Evolutionary conservation across 768 basidiomycete genomes (phyloP), one percentile per base, ranked within the genome.

Genomic region (Boletus sp.): DNA sequence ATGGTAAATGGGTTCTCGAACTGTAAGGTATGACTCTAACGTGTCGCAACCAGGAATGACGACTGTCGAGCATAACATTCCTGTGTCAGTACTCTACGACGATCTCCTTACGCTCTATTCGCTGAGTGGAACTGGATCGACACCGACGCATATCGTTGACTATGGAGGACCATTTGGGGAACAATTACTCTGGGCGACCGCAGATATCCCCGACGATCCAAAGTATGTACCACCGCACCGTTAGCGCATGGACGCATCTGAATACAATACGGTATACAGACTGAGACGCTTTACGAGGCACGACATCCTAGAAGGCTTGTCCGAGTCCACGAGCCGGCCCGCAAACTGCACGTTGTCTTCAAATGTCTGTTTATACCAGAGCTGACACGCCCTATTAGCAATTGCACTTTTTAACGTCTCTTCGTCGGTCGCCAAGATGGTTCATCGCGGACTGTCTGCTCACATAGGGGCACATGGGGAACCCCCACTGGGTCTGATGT

Each of bases 381-480:
- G 30, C 47, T 61, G 19, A 53, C 47, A 33, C 21, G 4, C 13
- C 8, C 11, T 53, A 32, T 41, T 38, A 87, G 87, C 87, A 0
- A 83, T 78, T 47, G 79, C 82, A 5, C 55, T 88, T 2, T 88
- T 82, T 68, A 90, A 90, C 60, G 85, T 83, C 5, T 88, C 87
- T 7, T 72, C 70, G 11, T 87, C 87, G 3, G 77, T 84, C 10
- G 83, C 85, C 0, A 81, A 83, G 62, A 85, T 90, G 85, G 82
- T 88, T 19, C 69, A 77, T 29, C 79, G 76, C 51, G 87, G 87
- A 13, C 67, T 88, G 15, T 72, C 76, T 25, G 75, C 83, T 3
- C 82, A 86, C 59, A 84, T 90, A 54, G 88, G 87, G 23, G 87
- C 87, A 0, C 88, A 90, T 62, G 88, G 88, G 17, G 84, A 88